Conservation (phyloP, 2,329 filamentous ascomycete species). For the Ceratocystis colombiana region DNA sequence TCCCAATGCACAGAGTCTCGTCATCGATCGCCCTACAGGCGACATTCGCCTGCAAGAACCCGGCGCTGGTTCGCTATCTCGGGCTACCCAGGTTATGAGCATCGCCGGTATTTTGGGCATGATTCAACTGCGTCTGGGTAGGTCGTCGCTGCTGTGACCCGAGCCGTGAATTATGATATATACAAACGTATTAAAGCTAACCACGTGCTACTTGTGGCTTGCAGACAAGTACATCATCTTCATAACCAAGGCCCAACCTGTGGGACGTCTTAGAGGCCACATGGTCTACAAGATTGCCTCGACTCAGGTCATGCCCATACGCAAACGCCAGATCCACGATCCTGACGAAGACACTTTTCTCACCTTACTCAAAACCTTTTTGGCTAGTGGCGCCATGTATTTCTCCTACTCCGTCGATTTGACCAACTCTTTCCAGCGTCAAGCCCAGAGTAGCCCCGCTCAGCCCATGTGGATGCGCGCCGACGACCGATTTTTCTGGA, state of each 20-base stretch:
- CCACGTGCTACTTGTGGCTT: neutral
- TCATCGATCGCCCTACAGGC: slow-evolving; percentile 85
- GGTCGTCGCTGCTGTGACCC: slow-evolving; percentile 27
- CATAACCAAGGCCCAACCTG: slow-evolving; percentile 85
- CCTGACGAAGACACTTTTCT: slow-evolving; percentile 91
- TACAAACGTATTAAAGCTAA: neutral
- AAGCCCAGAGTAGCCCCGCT: slow-evolving; percentile 62
- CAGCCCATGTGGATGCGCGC: slow-evolving; percentile 80
- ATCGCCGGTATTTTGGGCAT: slow-evolving; percentile 91
- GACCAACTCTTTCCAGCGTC: slow-evolving; percentile 93
- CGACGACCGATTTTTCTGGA: slow-evolving; percentile 99
- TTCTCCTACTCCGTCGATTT: slow-evolving; percentile 96
- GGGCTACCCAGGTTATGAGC: slow-evolving; percentile 66
- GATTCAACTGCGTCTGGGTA: slow-evolving; percentile 86
- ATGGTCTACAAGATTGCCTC: slow-evolving; percentile 89
- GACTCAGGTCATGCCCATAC: slow-evolving; percentile 87
- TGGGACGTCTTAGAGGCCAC: slow-evolving; percentile 87
- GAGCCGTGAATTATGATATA: no score
- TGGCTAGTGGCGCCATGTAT: slow-evolving; percentile 84
- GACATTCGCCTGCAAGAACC: slow-evolving; percentile 79
- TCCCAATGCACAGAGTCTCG: slow-evolving; percentile 73
- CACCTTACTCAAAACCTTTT: slow-evolving; percentile 64
- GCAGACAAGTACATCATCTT: slow-evolving; percentile 89
- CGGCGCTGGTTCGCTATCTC: slow-evolving; percentile 61
- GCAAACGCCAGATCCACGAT: slow-evolving; percentile 83